Evolutionary conservation across 2,329 filamentous ascomycete species (phyloP), one percentile per base, ranked within the genome.

Genomic region (Ramularia endophylla): DNA sequence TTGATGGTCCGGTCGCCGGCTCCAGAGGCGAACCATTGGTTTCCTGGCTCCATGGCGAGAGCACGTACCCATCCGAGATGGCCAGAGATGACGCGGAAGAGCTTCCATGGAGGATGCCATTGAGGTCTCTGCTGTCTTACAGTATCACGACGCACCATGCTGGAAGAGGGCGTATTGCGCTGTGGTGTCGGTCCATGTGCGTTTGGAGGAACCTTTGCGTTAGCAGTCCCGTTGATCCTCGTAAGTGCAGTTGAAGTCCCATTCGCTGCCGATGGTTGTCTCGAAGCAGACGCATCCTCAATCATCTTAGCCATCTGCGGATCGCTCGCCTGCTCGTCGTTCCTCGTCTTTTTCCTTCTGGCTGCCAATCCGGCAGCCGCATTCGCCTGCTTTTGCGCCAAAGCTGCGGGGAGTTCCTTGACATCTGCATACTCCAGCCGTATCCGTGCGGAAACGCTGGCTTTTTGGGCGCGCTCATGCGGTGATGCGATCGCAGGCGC

Each of bases 31-130:
- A 98, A 98, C 87, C 89, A 98, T 64, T 95, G 80, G 65, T 98
- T 98, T 58, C 87, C 86, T 1, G 94, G 94, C 65, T 98, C 94
- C 36, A 97, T 87, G 1, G 90, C 87, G 56, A 95, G 69, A 53
- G 79, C 79, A 47, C 89, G 77, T 49, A 98, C 92, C 92, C 92
- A 98, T 18, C 92, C 92, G 55, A 98, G 67, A 63, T 97, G 92
- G 12, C 94, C 92, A 1, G 88, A 95, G 52, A 98, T 95, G 47
- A 98, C 94, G 47, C 92, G 80, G 84, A 95, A 94, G 46, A 97
- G 74, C 75, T 95, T 97, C 92, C 94, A 98, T 9, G 94, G 94
- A 47, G 89, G 80, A 63, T 98, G 92, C 92, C 92, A 98, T 44
- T 95, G 84, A 1, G 94, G 94, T 63, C 83, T 87, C 43, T 81